Base-by-base conservation (phyloP, 208 protist genomes). In the Blastocrithidia nonstop region DNA sequence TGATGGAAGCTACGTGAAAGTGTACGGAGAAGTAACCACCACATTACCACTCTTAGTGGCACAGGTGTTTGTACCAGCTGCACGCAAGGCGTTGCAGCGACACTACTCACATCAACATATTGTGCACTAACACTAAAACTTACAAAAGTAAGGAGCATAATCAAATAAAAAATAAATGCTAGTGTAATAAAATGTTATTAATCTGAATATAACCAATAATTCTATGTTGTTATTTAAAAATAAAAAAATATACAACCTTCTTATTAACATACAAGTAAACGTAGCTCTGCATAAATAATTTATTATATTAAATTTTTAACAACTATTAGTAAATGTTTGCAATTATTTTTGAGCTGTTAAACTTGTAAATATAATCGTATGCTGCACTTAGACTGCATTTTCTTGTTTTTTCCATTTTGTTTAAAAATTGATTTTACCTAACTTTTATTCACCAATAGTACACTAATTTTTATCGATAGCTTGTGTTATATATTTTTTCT, bases 21-120 rank as follows among this genome's bases (percentile, higher is more conserved):
- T 99, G 5, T 97, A 95, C 48, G 77, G 71, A 6, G 98, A 99
- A 23, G 95, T 98, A 0, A 96, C 94, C 1, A 37, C 98, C 4
- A 65, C 98, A 6, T 88, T 99, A 42, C 98, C 98, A 20, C 45
- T 99, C 6, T 57, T 99, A 6, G 93, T 99, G 3, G 79, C 94
- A 6, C 57, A 96, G 44, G 93, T 93, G 5, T 96, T 97, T 57
- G 67, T 92, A 45, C 71, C 78, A 3, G 71, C 61, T 38, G 65
- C 82, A 8, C 68, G 84, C 6, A 46, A 36, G n/a, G 6, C 40
- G 1, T 32, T 35, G 29, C n/a, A n/a, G n/a, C n/a, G n/a, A 15
- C 29, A n/a, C 29, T 35, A n/a, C 29, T 35, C 11, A 35, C 29
- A 45, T 32, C 15, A n/a, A 45, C 17, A 36, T 6, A 4, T 32